Percentiles rank a stretch among this genome's conserved stretches.
Evolutionary conservation across 495 filamentous ascomycete genomes (phyloP).

Genomic region (Aspergillus kassunensis): DNA sequence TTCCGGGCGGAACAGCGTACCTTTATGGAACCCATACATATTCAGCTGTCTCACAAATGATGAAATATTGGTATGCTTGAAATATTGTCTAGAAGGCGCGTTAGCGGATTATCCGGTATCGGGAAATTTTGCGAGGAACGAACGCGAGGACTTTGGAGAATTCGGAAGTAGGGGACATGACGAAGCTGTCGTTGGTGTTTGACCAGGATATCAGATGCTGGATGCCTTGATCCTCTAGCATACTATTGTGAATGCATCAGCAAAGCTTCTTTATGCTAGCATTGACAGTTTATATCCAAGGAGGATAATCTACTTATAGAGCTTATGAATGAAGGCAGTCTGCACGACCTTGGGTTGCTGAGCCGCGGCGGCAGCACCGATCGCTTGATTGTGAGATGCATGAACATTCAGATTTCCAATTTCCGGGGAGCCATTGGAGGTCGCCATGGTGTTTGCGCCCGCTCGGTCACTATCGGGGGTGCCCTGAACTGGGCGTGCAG

Average conservation of each 20-base stretch:
- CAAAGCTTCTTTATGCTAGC: not conserved
- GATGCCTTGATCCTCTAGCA: slow-evolving; percentile 91
- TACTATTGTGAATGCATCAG: slow-evolving; percentile 51
- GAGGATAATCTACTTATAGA: slow-evolving; percentile 77
- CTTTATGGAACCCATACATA: slow-evolving; percentile 99
- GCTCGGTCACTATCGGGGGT: slow-evolving; percentile 46
- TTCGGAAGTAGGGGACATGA: slow-evolving; percentile 94
- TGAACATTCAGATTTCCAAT: slow-evolving; percentile 29
- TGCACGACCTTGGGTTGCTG: slow-evolving; percentile 98
- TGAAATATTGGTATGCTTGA: slow-evolving; percentile 98
- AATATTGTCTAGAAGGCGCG: slow-evolving; percentile 66
- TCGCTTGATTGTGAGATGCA: slow-evolving; percentile 40
- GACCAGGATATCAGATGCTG: slow-evolving; percentile 97
- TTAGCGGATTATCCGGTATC: slow-evolving; percentile 22
- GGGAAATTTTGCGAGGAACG: slow-evolving; percentile 30
- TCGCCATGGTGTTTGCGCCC: slow-evolving; percentile 31
- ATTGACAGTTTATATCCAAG: not conserved
- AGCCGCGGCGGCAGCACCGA: slow-evolving; percentile 73
- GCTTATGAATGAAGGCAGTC: slow-evolving; percentile 98
- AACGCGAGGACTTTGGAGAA: slow-evolving; percentile 99
- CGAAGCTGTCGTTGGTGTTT: slow-evolving; percentile 87
- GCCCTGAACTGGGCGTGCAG: slow-evolving; percentile 37
- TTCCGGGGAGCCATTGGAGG: slow-evolving; percentile 43
- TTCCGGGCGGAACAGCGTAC: slow-evolving; percentile 42
- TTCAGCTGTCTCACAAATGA: slow-evolving; percentile 97